A percentile compares a stretch with the other conserved stretches of the same genome.
Conservation (phyloP, 2,329 filamentous ascomycete genomes). For the Dactylella cylindrospora region DNA sequence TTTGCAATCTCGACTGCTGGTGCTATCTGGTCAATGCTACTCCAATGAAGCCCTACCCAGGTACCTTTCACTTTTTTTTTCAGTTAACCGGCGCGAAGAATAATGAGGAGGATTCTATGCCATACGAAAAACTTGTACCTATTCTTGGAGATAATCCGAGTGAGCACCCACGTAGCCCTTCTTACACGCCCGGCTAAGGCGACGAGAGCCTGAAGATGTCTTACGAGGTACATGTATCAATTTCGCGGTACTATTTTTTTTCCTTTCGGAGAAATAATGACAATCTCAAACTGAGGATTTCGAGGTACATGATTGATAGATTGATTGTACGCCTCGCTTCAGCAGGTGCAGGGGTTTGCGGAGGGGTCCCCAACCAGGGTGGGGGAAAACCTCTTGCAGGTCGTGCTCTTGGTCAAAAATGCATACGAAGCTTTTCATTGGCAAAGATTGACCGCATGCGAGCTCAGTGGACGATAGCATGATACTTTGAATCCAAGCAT, state of each 20-base stretch:
- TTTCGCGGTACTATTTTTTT: constrained; percentile 25
- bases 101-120: constrained; percentile 17
- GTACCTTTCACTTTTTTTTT: too few species aligned
- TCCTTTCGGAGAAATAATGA: constrained; percentile 19
- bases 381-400: constrained; percentile 8
- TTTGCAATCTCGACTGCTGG: constrained; percentile 41
- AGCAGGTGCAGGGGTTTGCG: constrained; percentile 11
- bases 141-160: constrained; percentile 34
- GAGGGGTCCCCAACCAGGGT: constrained; percentile 9
- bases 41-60: constrained; percentile 1
- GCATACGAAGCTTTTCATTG: constrained; percentile 43
- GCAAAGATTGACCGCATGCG: constrained; percentile 22
- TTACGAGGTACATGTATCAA: too few species aligned
- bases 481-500: constrained; percentile 2
- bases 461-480: background rate
- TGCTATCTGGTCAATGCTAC: constrained; percentile 8
- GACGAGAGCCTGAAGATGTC: background rate
- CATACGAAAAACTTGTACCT: constrained; percentile 7
- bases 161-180: constrained; percentile 14
- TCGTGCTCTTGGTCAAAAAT: constrained; percentile 41
- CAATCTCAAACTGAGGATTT: constrained; percentile 18
- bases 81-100: constrained; percentile 33
- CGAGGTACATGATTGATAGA: too few species aligned
- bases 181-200: constrained; percentile 25
- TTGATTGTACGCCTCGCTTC: constrained; percentile 37